These are phyloP conservation scores for Arabidopsis arenosa DNA, from an alignment of 345 rosid genomes.

Conservation along the genomic window DNA sequence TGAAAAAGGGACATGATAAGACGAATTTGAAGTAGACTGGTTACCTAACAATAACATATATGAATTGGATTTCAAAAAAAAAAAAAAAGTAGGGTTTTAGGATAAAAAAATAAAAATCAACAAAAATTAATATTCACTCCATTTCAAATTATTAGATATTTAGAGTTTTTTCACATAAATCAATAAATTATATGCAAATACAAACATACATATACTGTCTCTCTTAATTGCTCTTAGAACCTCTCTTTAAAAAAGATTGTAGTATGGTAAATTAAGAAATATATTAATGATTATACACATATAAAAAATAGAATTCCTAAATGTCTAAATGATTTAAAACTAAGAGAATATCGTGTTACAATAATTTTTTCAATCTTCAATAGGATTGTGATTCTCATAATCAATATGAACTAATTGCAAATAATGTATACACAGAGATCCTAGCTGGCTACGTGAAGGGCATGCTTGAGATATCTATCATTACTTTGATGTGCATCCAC, in stretches of 20 bases:
- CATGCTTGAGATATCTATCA: conserved; percentile 2
- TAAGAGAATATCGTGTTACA: too few relatives aligned
- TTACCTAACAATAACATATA: neutral
- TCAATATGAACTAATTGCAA: neutral
- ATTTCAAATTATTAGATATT: too few relatives aligned
- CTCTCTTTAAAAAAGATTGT: neutral
- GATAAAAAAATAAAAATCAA: too few relatives aligned
- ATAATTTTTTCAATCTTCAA: neutral
- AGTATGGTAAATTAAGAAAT: neutral
- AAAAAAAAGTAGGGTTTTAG: too few relatives aligned
- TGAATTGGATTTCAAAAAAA: too few relatives aligned
- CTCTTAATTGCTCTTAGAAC: too few relatives aligned
- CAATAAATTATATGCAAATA: too few relatives aligned
- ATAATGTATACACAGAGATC: neutral
- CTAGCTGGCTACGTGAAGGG: conserved; percentile 37
- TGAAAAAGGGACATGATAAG: neutral
- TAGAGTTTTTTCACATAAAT: too few relatives aligned
- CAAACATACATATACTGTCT: too few relatives aligned
- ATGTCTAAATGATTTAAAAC: neutral
- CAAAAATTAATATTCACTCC: too few relatives aligned
- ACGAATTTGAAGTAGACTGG: neutral
- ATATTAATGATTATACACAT: neutral
- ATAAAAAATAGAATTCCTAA: neutral
- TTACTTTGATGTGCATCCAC: conserved; percentile 20
- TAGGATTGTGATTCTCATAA: neutral